Percentiles rank a stretch among this genome's conserved stretches.
phyloP scores from a whole-genome alignment of 2,329 filamentous ascomycete species.

The Metarhizium brunneum region DNA sequence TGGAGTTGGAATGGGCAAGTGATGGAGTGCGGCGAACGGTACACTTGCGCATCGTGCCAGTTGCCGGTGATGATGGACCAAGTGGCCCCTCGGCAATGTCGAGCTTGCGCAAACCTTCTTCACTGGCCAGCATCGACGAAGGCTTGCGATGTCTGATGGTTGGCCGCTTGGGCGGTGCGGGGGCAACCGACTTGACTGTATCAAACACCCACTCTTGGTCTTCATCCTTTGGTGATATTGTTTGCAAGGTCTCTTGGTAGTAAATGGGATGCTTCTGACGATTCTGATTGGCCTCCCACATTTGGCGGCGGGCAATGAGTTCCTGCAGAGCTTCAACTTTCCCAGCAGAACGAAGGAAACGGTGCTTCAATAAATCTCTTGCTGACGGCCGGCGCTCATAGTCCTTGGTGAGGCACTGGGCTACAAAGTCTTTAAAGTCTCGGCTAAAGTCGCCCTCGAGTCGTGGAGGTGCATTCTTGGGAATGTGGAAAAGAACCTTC shows the following conservation, averaged over 20 bases:
- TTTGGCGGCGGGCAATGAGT: conserved; percentile 71
- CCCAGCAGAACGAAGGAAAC: conserved; percentile 78
- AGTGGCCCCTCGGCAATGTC: conserved; percentile 53
- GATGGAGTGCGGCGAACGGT: conserved; percentile 44
- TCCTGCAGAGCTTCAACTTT: conserved; percentile 85
- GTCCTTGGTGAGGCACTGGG: conserved; percentile 86
- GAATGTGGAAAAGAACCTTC: conserved; percentile 88
- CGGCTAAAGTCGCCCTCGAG: conserved; percentile 80
- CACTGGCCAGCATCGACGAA: conserved; percentile 47
- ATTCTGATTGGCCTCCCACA: conserved; percentile 67
- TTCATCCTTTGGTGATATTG: conserved; percentile 56
- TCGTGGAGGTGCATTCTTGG: conserved; percentile 75
- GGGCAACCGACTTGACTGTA: conserved; percentile 66
- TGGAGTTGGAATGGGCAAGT: conserved; percentile 23
- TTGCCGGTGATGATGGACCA: conserved; percentile 43
- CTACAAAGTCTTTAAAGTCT: conserved; percentile 90
- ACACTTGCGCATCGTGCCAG: conserved; percentile 49
- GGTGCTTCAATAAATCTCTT: conserved; percentile 78
- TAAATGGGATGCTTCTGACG: conserved; percentile 66
- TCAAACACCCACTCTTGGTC: conserved; percentile 94
- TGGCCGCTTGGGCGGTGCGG: conserved; percentile 37
- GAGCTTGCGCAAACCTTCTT: conserved; percentile 51
- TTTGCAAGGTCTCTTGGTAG: conserved; percentile 85
- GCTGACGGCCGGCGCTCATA: conserved; percentile 76
- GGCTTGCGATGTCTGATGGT: conserved; percentile 44